Conservation (phyloP, 306 rosid genomes). For the Cajanus cajan region DNA sequence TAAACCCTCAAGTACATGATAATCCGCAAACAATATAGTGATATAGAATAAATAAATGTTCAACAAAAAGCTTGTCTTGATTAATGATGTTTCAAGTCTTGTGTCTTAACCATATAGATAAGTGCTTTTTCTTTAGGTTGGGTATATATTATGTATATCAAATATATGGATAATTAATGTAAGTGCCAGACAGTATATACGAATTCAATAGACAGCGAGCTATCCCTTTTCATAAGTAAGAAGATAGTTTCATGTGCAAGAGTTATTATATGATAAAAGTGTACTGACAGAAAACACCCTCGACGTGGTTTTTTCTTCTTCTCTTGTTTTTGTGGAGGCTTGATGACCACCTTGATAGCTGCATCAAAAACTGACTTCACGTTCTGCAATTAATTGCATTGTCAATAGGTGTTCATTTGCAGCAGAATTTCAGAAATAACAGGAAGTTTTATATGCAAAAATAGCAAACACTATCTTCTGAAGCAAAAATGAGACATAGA, state of each 20-base stretch:
- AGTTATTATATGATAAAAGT: conserved; percentile 10
- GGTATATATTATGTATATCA: not conserved
- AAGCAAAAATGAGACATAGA: not conserved
- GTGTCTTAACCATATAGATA: not conserved
- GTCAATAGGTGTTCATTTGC: not conserved
- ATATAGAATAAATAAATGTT: not conserved
- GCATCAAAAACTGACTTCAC: conserved; percentile 92
- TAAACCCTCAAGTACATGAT: not conserved
- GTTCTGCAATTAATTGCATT: conserved; percentile 55
- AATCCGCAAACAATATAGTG: not conserved
- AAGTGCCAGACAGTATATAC: not conserved
- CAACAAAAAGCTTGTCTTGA: not conserved
- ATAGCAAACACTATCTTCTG: not conserved
- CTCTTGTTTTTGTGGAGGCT: conserved; percentile 84
- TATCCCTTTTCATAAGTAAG: not conserved
- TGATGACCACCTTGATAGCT: conserved; percentile 85
- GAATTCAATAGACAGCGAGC: not conserved
- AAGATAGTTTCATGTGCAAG: not conserved
- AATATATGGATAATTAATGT: not conserved
- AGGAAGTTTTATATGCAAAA: not conserved
- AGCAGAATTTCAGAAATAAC: not conserved
- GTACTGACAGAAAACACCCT: conserved; percentile 77
- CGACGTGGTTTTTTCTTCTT: conserved; percentile 64
- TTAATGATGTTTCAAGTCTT: not conserved
- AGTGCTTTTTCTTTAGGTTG: not conserved